Evolutionary conservation across 441 rosid species (phyloP), one percentile per base, ranked within the genome.

Genomic region (Manihot esculenta): DNA sequence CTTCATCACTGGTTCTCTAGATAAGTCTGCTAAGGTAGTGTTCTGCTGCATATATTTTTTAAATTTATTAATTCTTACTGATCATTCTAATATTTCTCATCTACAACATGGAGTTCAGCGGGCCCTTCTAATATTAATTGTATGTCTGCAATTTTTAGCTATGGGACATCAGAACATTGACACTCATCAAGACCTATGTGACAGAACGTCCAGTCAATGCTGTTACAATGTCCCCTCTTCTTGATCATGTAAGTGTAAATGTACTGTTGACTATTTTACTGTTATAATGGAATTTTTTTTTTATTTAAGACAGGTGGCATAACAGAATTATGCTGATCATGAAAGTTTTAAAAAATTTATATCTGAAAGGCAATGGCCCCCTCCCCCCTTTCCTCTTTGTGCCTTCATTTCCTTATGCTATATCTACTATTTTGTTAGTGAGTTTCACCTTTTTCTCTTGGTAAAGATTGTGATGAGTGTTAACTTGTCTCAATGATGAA

Each of bases 161-260:
- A 23, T 94, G 97, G 97, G 94, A 92, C 79, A 69, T 72, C 70
- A 84, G 96, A 77, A 84, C 88, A 0, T 77, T 92, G 86, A 82
- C 88, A 55, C 95, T 89, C 33, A 84, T 92, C 72, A 92, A 92
- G 85, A 90, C 88, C 50, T 92, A 87, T 74, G 85, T 71, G 62
- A 89, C 93, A 0, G 94, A 82, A 72, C 86, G 96, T 20, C 97
- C 97, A 0, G 98, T 92, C 48, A 90, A 94, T 74, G 99, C 94
- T 53, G 99, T 94, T 59, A 70, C 96, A 27, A 88, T 92, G 94
- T 94, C 99, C 74, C 99, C 97, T n/a, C 86, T 94, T 74, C 96
- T 90, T 38, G 81, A 90, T 81, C 97, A 92, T 81, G 99, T 92
- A 85, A 66, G 89, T 77, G 51, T 35, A 35, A 35, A 45, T 57